Base-by-base conservation (phyloP, 345 rosid genomes). In the Arabidopsis suecica region DNA sequence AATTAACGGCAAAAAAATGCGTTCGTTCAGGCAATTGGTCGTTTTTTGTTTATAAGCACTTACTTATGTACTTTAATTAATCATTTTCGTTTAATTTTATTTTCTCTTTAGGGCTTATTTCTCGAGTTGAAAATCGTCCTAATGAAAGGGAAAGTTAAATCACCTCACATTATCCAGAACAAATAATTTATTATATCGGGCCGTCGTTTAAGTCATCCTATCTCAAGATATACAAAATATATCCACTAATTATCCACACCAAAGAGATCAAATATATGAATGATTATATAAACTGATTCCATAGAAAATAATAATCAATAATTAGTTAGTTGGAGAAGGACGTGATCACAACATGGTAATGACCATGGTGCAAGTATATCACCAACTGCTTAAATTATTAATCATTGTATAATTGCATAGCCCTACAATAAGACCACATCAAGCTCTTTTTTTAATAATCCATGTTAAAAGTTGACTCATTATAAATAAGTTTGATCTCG, bases 321-420 rank as follows among this genome's bases (percentile, higher is more conserved):
- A 3, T 0, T 61, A 63, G 64, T 62, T 57, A 55, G 71, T 14
- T 63, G 65, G 75, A 36, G 5, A 65, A 36, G 47, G 76, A 77
- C 75, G 71, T 77, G 76, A 70, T 63, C 25, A 70, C 72, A 61
- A 77, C 76, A 77, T 63, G 67, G 58, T 54, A 70, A 70, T 40
- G 51, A 70, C 8, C 66, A 47, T 53, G 58, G 45, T 62, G 37
- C 49, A 60, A 76, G 44, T 38, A n/a, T 37, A 33, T 32, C 41
- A 61, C 74, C 55, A 60, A 48, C 33, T 38, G 51, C 41, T 60
- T 57, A 37, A 65, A 49, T 71, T 5, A 67, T 49, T 44, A 60
- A 32, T 61, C 66, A 55, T 64, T 63, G 57, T 25, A 14, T 54
- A 34, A 54, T 5, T 62, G 45, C 65, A 65, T 69, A 61, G 75